A percentile compares a stretch with the other conserved stretches of the same genome.
These are phyloP conservation scores for Aspergillus amoenus DNA, from an alignment of 2,329 filamentous ascomycete species.

Conservation along the genomic window DNA sequence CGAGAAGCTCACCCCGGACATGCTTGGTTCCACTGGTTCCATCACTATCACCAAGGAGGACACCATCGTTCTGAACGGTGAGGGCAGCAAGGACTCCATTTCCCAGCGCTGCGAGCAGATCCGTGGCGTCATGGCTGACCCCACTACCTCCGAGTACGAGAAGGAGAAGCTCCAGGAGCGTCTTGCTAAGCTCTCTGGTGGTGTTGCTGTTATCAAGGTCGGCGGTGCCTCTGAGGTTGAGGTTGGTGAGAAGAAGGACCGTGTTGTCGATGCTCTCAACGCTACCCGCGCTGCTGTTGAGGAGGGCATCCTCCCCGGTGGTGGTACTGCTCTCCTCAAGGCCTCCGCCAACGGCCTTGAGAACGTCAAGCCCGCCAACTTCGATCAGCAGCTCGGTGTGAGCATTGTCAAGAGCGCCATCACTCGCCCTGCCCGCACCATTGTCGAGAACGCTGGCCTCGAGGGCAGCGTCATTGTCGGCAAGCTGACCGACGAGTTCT, in stretches of 20 bases:
- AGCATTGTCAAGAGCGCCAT: conserved; percentile 98
- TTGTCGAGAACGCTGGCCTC: conserved; percentile 95
- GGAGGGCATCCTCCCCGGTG: conserved; percentile 97
- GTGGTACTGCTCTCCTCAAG: conserved; percentile 97
- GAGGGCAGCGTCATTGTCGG: conserved; percentile 96
- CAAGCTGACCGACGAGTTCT: conserved; percentile 95
- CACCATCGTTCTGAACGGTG: conserved; percentile 96
- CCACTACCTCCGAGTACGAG: conserved; percentile 96
- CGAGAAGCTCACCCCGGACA: conserved; percentile 92
- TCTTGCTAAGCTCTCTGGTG: conserved; percentile 97
- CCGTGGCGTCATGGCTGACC: conserved; percentile 91
- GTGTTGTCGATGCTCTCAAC: conserved; percentile 97
- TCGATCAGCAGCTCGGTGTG: conserved; percentile 98
- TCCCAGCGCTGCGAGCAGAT: conserved; percentile 98
- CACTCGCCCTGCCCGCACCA: conserved; percentile 88
- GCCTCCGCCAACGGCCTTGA: conserved; percentile 84
- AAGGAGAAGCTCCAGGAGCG: conserved; percentile 99
- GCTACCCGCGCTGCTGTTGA: conserved; percentile 97
- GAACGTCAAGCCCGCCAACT: conserved; percentile 85
- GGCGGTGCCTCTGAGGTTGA: conserved; percentile 97
- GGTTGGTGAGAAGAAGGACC: conserved; percentile 99
- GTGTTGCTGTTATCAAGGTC: conserved; percentile 99
- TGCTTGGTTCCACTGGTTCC: conserved; percentile 94
- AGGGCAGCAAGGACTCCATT: conserved; percentile 91
- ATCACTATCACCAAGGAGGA: conserved; percentile 99